Evolutionary conservation across 2,329 filamentous ascomycete genomes (phyloP), one percentile per base, ranked within the genome.

Genomic region (Fusarium tanahbumbuense): DNA sequence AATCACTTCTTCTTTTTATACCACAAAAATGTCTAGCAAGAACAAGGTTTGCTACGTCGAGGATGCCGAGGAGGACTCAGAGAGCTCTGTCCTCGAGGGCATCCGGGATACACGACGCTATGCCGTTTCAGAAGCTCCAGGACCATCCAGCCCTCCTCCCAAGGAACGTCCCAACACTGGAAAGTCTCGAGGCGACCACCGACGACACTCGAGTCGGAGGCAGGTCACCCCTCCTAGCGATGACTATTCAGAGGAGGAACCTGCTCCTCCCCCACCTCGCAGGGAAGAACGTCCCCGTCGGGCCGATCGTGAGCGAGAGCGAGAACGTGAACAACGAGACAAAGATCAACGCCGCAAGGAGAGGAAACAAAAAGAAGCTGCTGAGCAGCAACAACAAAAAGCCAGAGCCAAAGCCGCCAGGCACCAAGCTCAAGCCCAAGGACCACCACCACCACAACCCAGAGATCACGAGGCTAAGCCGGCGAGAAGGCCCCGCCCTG

Each of bases 131-230:
- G 78, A 81, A 55, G 82, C 80, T n/a, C 77, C 81, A 45, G 82
- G 79, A 11, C 77, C 81, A 30, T 59, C 63, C 37, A 83, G 82
- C 68, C 83, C 84, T 12, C 83, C 84, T 12, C 76, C 73, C 53
- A 86, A 84, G 67, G 82, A 87, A 72, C 81, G 81, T 32, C 82
- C 86, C 73, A 88, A 88, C 75, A 87, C 83, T 22, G 77, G 85
- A 67, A 85, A 82, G 74, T 79, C 83, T 45, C 82, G 84, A 65
- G 82, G 84, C 66, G 81, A 84, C 44, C 57, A 32, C 41, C 76
- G 74, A 64, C 74, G 75, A 40, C 68, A 75, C 18, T 59, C 75
- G 23, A 77, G 68, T 77, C 58, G 77, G 54, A 81, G 79, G 64
- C 76, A 78, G 47, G 79, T 79, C 44, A 80, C 82, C 16, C 79